Evolutionary conservation across 2,329 filamentous ascomycete genomes (phyloP), one percentile per base, ranked within the genome.

Genomic region (Catunica adiposa): DNA sequence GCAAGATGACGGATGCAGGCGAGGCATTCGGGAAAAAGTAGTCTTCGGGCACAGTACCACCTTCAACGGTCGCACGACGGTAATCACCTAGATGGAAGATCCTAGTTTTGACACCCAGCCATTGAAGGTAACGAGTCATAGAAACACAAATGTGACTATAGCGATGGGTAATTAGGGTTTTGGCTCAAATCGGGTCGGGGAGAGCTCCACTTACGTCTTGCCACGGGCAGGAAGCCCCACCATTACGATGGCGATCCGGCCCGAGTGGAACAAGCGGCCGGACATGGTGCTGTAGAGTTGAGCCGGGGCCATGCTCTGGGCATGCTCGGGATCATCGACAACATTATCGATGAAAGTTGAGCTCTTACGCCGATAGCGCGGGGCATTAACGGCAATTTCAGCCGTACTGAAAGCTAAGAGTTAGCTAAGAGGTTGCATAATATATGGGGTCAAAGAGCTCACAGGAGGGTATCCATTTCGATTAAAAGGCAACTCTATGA

Each of bases 221-320:
- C 92, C 92, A 64, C 92, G 83, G 40, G 92, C 92, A 44, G 92
- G 92, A 29, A 96, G 79, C 23, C 92, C 92, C 62, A 97, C 92
- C 67, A 95, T 96, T 61, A 92, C 90, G 63, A 98, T 97, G 51
- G 90, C 90, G 66, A 98, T 98, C 57, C 90, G 82, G 51, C 92
- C 92, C 22, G 92, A 96, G 69, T 98, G 92, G 67, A 98, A 98
- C 29, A 98, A 80, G 44, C 92, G 82, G 51, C 92, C 92, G 51
- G 90, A 97, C 77, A 97, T 94, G 54, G 92, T 98, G 68, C 89
- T 96, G 73, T 98, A 98, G 48, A 98, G 77, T 71, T 98, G 92
- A 62, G 92, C 92, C 29, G 92, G 92, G 3, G 92, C 92, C 78
- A 94, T 80, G 62, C 90, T 74, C 60, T 73, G 70, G 63, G 88